Evolutionary conservation across 495 filamentous ascomycete genomes (phyloP), one percentile per base, ranked within the genome.

Genomic region (Aspergillus nanangensis): DNA sequence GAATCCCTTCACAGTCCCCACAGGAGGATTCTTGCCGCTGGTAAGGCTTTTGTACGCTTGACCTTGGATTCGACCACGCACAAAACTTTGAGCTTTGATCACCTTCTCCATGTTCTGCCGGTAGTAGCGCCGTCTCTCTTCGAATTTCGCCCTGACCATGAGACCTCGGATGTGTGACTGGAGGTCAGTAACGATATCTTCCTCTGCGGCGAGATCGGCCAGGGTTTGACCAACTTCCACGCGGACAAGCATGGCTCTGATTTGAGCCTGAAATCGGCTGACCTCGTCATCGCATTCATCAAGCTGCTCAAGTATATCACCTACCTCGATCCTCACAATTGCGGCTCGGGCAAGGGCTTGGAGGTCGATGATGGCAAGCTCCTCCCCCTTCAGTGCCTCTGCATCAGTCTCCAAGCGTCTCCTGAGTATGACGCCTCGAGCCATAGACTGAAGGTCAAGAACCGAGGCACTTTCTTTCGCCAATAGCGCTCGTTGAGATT

Each of bases 81-180:
- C 84, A 51, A 96, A 96, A 61, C 93, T 97, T 64, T 98, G 93
- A 43, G 96, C 86, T 66, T 98, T 98, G 67, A 98, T 84, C 15
- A 98, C 94, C 70, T 93, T 97, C 55, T 95, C 83, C 94, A 98
- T 98, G 55, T 98, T 98, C 65, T 92, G 82, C 42, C 84, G 81
- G 69, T 90, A 98, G 67, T 89, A 91, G 10, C 79, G 82, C 51
- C 86, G 82, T 72, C 95, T 93, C 56, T 90, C 88, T 33, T 77
- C 81, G 55, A 95, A 98, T 23, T 74, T 76, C 19, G 68, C 73
- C 34, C 92, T 78, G 43, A 97, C 77, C 10, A 95, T 53, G 48
- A 76, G 79, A 19, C 84, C 93, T 55, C 88, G 79, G 4, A 83
- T 80, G 4, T 78, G 74, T 9, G 90, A 75, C 60, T 99, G 94